Evolutionary conservation across 768 basidiomycete genomes (phyloP).

Genomic region (Gloeostereum incarnatum): DNA sequence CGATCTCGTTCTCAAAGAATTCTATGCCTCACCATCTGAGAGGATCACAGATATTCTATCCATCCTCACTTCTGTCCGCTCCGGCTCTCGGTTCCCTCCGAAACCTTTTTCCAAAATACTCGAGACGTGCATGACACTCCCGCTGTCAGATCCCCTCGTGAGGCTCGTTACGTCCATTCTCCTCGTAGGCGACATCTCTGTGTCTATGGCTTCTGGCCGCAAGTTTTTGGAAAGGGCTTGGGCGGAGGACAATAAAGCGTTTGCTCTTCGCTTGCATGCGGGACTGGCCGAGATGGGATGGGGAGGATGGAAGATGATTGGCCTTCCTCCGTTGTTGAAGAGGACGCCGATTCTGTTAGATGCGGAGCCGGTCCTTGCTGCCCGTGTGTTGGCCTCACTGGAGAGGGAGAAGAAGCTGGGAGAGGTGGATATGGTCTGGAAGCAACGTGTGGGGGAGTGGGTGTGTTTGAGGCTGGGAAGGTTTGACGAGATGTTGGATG

Average conservation of each 20-base stretch:
- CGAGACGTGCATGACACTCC: constrained; percentile 6
- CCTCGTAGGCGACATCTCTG: constrained; percentile 31
- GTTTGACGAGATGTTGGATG: constrained; percentile 16
- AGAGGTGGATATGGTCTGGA: constrained; percentile 54
- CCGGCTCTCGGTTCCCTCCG: constrained; percentile 54
- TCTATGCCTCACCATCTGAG: no score
- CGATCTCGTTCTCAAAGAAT: constrained; percentile 40
- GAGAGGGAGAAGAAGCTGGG: constrained; percentile 37
- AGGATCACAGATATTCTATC: no score
- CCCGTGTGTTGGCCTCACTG: constrained; percentile 44
- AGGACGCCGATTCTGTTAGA: constrained; percentile 37
- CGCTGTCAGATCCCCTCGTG: constrained; percentile 20
- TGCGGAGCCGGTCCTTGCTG: constrained; percentile 26
- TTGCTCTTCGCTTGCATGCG: constrained; percentile 49
- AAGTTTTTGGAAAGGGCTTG: constrained; percentile 47
- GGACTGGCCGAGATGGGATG: constrained; percentile 57
- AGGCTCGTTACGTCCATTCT: constrained; percentile 29
- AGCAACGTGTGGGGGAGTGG: constrained; percentile 42
- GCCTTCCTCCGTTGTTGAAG: constrained; percentile 48
- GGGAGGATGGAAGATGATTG: constrained; percentile 72
- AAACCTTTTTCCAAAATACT: constrained; percentile 1
- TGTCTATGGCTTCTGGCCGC: constrained; percentile 47
- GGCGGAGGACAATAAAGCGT: constrained; percentile 18
- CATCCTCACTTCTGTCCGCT: constrained; percentile 52
- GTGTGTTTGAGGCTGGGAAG: constrained; percentile 27